phyloP scores from a whole-genome alignment of 257 asterid genomes.

The Plantago elongata region DNA sequence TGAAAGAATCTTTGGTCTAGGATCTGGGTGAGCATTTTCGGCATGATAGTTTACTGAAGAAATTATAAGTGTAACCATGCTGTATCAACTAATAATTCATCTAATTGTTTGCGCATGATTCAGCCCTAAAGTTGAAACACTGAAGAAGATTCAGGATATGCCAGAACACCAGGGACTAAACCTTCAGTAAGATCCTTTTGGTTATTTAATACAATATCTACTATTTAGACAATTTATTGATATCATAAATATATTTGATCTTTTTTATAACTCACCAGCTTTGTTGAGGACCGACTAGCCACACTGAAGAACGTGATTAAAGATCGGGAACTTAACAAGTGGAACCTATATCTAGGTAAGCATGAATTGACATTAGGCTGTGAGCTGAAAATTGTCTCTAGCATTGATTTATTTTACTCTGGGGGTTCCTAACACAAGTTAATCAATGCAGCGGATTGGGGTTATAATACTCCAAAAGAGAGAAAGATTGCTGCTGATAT shows the following conservation, averaged over 20 bases:
- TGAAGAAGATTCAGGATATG: slow-evolving; percentile 86
- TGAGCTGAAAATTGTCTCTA: background rate
- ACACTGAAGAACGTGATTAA: slow-evolving; percentile 84
- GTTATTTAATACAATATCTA: too few species aligned
- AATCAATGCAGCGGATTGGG: slow-evolving; percentile 80
- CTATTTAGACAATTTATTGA: background rate
- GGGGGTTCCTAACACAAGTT: slow-evolving; percentile 21
- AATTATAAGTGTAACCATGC: background rate
- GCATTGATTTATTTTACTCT: background rate
- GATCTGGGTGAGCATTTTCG: slow-evolving; percentile 64
- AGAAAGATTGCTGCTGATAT: slow-evolving; percentile 75
- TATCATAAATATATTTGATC: background rate
- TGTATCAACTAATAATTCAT: background rate
- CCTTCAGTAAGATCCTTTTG: slow-evolving; percentile 60
- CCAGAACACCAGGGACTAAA: slow-evolving; percentile 82
- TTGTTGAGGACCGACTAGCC: slow-evolving; percentile 89
- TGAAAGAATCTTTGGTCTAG: slow-evolving; percentile 81
- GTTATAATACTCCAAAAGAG: slow-evolving; percentile 78
- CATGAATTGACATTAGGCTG: background rate
- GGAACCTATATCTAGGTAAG: slow-evolving; percentile 90
- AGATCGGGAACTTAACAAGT: slow-evolving; percentile 64
- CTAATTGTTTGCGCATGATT: slow-evolving; percentile 13
- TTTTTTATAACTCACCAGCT: slow-evolving; percentile 36
- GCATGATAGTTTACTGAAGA: background rate
- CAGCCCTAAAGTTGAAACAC: slow-evolving; percentile 89